Evolutionary conservation across 225 moss, liverwort and hornwort genomes (phyloP).

Genomic region (Physcomitrium patens): DNA sequence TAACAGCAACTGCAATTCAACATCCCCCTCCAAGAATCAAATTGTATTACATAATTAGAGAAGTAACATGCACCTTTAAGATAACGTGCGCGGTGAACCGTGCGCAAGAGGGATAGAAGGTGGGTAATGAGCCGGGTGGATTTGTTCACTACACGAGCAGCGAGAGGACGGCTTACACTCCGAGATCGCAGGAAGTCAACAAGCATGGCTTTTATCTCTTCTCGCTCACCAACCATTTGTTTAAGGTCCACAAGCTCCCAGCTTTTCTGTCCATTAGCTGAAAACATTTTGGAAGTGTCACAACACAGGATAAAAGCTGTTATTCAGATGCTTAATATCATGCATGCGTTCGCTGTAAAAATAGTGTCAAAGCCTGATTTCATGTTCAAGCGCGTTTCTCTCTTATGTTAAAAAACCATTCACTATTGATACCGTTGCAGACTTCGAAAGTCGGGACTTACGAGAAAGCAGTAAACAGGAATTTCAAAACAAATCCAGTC

Average conservation of each 20-base stretch:
- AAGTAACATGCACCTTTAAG: slow-evolving; percentile 40
- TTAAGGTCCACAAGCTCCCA: slow-evolving; percentile 42
- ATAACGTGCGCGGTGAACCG: slow-evolving; percentile 57
- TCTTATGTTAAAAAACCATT: background rate
- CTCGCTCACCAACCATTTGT: slow-evolving; percentile 57
- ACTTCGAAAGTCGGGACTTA: too few relatives aligned
- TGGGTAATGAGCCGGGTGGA: slow-evolving; percentile 58
- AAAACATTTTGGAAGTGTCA: slow-evolving; percentile 17
- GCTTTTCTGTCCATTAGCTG: slow-evolving; percentile 35
- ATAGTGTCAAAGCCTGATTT: background rate
- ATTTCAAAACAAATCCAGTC: too few relatives aligned
- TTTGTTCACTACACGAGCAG: slow-evolving; percentile 57
- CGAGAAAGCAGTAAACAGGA: too few relatives aligned
- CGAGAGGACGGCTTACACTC: slow-evolving; percentile 57
- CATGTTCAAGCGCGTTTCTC: background rate
- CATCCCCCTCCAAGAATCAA: background rate
- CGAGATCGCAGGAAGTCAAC: slow-evolving; percentile 52
- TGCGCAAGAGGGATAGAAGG: slow-evolving; percentile 61
- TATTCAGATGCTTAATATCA: background rate
- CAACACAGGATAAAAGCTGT: background rate
- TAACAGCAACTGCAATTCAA: background rate
- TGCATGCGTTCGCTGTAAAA: background rate
- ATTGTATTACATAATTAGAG: background rate
- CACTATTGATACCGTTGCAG: background rate
- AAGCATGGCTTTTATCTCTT: slow-evolving; percentile 53